Evolutionary conservation across 2,329 filamentous ascomycete genomes (phyloP), one percentile per base, ranked within the genome.

Genomic region (Davidsoniella eucalypti): DNA sequence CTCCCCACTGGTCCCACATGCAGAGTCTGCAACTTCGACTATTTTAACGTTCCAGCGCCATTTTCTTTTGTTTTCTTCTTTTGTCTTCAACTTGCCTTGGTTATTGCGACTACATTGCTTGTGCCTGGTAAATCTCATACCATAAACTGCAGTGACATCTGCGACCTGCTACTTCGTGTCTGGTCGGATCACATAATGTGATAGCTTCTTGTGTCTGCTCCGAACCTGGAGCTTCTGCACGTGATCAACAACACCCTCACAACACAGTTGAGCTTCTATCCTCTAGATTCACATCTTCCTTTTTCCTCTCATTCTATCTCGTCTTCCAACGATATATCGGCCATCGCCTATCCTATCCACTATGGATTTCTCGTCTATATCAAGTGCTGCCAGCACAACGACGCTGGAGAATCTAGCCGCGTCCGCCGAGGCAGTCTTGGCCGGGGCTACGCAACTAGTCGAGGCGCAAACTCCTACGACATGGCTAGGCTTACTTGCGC

Each of bases 401-500:
- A 26, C 44, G n/a, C 18, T 53, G 29, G 47, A 53, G 39, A 50
- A 42, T 18, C 37, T 51, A 9, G 43, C 44, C 4, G 25, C 44
- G 18, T 51, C 49, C 2, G 51, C 51, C 5, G 43, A 36, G 29
- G 47, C 51, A 17, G 51, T 43, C 8, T 42, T 52, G 29, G 40
- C 44, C 9, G 50, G 46, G 40, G 49, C 49, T 26, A 47, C 23
- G 14, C 42, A 51, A 14, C 29, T 50, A 33, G 17, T 49, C 8
- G 51, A 53, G 12, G 48, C 26, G n/a, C 51, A 53, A 29, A 39
- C 17, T 2, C 64, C 69, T 2, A 67, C 65, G 14, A 71, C 75
- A 41, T 80, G 76, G 76, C 66, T 80, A 43, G 73, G 75, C 18
- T 61, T 76, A 48, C 62, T 80, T 50, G 75, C 70, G 17, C 69